phyloP scores from a whole-genome alignment of 768 basidiomycete species.

The Chalciporus piperatus region DNA sequence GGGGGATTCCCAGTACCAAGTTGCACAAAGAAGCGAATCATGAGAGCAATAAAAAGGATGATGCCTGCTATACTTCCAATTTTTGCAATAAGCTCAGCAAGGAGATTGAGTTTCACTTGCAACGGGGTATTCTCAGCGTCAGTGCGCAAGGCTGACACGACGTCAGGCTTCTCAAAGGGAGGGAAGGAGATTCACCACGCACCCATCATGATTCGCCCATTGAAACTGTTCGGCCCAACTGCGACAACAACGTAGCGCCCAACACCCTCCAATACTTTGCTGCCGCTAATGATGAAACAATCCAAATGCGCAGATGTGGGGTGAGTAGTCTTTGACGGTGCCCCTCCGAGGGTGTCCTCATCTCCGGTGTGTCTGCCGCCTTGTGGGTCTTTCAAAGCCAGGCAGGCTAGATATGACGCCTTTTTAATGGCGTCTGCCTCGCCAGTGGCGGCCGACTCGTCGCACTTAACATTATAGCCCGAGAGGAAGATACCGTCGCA shows the following conservation, averaged over 20 bases:
- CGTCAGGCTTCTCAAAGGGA: neutral
- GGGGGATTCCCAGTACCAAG: constrained; percentile 59
- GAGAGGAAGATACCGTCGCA: constrained; percentile 93
- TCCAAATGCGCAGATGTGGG: constrained; percentile 59
- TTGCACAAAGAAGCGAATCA: constrained; percentile 95
- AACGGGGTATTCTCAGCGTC: constrained; percentile 90
- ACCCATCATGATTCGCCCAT: constrained; percentile 99
- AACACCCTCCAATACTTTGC: constrained; percentile 92
- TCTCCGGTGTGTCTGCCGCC: constrained; percentile 11
- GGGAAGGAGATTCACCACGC: constrained; percentile 21
- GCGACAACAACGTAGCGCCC: constrained; percentile 91
- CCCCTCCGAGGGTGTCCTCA: constrained; percentile 27
- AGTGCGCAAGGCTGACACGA: constrained; percentile 67
- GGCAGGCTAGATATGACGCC: constrained; percentile 69
- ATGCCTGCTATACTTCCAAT: constrained; percentile 80
- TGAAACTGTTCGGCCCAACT: constrained; percentile 90
- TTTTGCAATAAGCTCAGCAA: constrained; percentile 97
- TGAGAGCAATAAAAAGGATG: constrained; percentile 74
- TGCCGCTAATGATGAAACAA: constrained; percentile 89
- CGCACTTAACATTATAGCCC: constrained; percentile 93
- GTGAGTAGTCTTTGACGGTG: neutral
- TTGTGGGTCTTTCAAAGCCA: constrained; percentile 45
- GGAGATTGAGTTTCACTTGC: constrained; percentile 86
- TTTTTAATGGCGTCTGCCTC: constrained; percentile 97
- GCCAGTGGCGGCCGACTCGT: constrained; percentile 95